phyloP scores from a whole-genome alignment of 192 early-diverging fungal genomes.

The Powellomyces hirtus region DNA sequence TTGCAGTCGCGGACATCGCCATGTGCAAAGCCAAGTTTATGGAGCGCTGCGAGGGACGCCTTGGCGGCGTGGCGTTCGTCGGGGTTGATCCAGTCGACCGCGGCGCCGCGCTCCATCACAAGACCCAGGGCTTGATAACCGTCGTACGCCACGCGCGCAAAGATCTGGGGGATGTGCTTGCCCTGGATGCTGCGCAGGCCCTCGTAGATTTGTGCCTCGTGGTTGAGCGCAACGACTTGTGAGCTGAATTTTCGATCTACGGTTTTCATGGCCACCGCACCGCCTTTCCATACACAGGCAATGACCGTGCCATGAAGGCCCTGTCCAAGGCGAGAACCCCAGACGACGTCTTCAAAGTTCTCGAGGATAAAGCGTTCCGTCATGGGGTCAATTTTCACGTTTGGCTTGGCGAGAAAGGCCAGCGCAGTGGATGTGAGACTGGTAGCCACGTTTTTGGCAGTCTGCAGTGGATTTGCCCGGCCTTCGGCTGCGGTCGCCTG shows the following conservation, averaged over 20 bases:
- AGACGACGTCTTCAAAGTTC: not conserved
- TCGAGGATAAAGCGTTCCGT: not conserved
- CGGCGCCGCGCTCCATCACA: not conserved
- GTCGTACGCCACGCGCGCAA: not conserved
- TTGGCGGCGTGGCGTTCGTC: not conserved
- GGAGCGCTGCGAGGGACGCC: not conserved
- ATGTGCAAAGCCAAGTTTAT: not conserved
- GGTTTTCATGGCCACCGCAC: not conserved
- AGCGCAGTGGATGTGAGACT: no score
- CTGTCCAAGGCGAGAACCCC: not conserved
- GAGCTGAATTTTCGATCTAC: not conserved
- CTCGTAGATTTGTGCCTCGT: not conserved
- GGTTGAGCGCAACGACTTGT: not conserved
- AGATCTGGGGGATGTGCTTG: not conserved
- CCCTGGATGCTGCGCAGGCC: not conserved
- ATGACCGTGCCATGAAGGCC: slow-evolving; percentile 1
- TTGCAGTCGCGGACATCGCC: not conserved
- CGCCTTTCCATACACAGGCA: not conserved
- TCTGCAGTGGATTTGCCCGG: no score
- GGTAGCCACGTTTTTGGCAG: no score
- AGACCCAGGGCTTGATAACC: not conserved
- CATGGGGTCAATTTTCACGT: not conserved
- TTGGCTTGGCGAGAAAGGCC: no score
- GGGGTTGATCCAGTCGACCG: not conserved
- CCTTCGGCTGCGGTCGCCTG: no score